phyloP scores from a whole-genome alignment of 306 rosid species.

The Cajanus cajan region DNA sequence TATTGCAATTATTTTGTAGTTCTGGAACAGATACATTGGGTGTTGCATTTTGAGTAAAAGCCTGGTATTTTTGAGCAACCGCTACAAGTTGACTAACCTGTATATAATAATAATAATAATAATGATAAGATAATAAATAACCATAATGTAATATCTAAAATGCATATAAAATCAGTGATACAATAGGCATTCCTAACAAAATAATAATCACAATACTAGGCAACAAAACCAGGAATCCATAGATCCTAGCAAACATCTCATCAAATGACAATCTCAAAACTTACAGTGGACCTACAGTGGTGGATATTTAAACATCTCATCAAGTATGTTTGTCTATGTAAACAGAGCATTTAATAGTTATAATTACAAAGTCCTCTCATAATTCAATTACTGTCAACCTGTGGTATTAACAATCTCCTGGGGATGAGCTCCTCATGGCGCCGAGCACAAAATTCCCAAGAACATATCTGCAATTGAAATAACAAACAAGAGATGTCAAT shows the following conservation, averaged over 20 bases:
- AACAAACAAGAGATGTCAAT: slow-evolving; percentile 12
- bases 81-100: slow-evolving; percentile 97
- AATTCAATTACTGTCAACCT: slow-evolving; percentile 53
- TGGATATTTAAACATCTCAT: too few relatives aligned
- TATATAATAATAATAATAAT: not conserved
- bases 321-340: not conserved
- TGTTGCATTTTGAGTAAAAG: slow-evolving; percentile 86
- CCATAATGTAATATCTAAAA: slow-evolving; percentile 13
- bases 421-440: slow-evolving; percentile 99
- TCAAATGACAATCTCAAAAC: slow-evolving; percentile 10
- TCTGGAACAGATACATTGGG: slow-evolving; percentile 85
- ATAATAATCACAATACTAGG: not conserved
- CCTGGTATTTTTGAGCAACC: slow-evolving; percentile 95
- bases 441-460: slow-evolving; percentile 99
- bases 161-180: not conserved
- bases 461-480: slow-evolving; percentile 68
- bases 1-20: slow-evolving; percentile 91
- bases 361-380: slow-evolving; percentile 17
- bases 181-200: slow-evolving; percentile 3
- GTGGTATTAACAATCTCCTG: slow-evolving; percentile 89
- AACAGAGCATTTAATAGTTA: slow-evolving; percentile 1
- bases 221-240: not conserved
- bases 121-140: slow-evolving; percentile 9
- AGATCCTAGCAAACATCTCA: not conserved
- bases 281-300: not conserved